A percentile compares a stretch with the other conserved stretches of the same genome.
These are phyloP conservation scores for Artemisia princeps DNA, from an alignment of 140 eudicot genomes.

Conservation along the genomic window DNA sequence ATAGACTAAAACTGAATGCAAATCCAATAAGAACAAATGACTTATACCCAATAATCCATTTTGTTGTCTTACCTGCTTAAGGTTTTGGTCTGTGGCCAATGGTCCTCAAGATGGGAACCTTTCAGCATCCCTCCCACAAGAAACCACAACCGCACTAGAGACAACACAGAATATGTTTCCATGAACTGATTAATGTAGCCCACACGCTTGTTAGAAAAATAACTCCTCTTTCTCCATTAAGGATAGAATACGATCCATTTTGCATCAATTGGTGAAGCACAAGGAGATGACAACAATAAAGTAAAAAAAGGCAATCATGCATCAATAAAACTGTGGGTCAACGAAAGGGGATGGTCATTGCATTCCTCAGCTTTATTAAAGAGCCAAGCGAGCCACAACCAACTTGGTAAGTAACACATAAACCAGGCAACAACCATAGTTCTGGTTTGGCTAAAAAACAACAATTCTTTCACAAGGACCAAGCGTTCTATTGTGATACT, in stretches of 20 bases:
- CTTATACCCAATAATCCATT: no score
- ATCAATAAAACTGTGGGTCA: not conserved
- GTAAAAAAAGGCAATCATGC: not conserved
- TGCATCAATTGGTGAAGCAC: no score
- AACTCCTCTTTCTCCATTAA: not conserved
- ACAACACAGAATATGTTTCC: not conserved
- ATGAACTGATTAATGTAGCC: not conserved
- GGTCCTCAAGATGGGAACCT: no score
- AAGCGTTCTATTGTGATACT: not conserved
- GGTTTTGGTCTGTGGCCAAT: no score
- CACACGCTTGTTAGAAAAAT: not conserved
- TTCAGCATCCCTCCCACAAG: no score
- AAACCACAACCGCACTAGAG: no score
- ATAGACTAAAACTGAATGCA: no score
- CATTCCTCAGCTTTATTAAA: no score
- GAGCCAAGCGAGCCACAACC: not conserved
- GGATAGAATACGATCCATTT: not conserved
- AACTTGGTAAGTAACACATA: not conserved
- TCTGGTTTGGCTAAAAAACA: constrained; percentile 3
- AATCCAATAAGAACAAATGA: no score
- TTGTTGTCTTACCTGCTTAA: no score
- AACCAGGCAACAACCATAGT: not conserved
- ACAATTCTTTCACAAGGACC: not conserved
- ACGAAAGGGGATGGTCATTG: not conserved
- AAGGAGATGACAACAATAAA: no score